phyloP scores from a whole-genome alignment of 345 rosid genomes.

The Nephelium lappaceum region DNA sequence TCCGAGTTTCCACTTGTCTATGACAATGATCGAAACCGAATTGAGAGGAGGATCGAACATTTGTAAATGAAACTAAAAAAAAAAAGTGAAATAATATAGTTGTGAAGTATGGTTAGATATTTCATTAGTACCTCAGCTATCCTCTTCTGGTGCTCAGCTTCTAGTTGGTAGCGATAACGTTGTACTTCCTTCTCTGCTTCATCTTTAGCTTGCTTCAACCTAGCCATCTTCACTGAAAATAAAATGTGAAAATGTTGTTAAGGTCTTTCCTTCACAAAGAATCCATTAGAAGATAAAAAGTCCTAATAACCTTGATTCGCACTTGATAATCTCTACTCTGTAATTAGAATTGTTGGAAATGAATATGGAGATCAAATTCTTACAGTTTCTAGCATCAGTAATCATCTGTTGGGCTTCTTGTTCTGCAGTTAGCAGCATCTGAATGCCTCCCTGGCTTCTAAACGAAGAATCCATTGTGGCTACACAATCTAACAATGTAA shows the following conservation, averaged over 20 bases:
- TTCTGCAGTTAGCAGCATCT: conserved; percentile 53
- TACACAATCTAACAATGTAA: neutral
- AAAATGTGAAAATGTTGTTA: neutral
- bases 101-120: neutral
- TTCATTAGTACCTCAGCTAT: conserved; percentile 32
- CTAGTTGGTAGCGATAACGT: conserved; percentile 37
- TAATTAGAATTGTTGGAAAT: neutral
- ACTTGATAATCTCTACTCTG: neutral
- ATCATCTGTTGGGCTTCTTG: conserved; percentile 60
- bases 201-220: conserved; percentile 59
- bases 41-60: neutral
- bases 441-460: conserved; percentile 64
- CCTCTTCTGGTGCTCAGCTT: conserved; percentile 39
- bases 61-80: no score
- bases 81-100: neutral
- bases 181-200: conserved; percentile 55
- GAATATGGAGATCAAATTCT: neutral
- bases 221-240: conserved; percentile 37
- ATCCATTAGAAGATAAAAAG: neutral
- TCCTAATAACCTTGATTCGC: no score
- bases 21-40: neutral
- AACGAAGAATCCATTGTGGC: conserved; percentile 44
- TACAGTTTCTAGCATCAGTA: conserved; percentile 51
- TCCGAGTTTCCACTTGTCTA: conserved; percentile 51
- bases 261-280: neutral